A percentile compares a stretch with the other conserved stretches of the same genome.
Conservation (phyloP, 495 filamentous ascomycete species). For the Friedmanniomyces simplex region DNA sequence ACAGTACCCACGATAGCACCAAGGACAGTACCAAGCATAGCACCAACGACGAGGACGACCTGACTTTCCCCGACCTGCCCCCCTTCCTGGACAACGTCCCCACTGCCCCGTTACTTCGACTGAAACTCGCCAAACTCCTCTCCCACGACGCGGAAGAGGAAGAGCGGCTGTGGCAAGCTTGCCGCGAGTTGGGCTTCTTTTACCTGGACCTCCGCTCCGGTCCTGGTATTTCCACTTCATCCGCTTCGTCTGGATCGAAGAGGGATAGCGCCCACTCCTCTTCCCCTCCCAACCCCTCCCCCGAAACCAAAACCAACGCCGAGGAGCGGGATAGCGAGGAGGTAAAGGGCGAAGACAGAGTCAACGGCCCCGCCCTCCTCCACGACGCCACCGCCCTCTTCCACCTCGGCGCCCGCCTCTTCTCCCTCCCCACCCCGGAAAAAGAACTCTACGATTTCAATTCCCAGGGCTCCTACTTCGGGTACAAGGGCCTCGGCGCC, state of each 20-base stretch:
- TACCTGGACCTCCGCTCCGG: conserved; percentile 9
- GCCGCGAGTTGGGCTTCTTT: conserved; percentile 17
- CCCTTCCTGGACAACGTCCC: conserved; percentile 15
- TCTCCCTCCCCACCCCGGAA: conserved; percentile 32
- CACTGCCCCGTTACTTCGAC: conserved; percentile 14
- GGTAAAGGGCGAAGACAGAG: too few species aligned
- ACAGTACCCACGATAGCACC: too few species aligned
- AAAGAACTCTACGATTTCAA: conserved; percentile 17
- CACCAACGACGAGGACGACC: not conserved
- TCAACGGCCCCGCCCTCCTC: not conserved
- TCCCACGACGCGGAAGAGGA: conserved; percentile 2
- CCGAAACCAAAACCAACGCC: too few species aligned
- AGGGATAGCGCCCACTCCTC: not conserved
- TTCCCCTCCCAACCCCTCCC: too few species aligned
- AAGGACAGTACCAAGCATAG: too few species aligned
- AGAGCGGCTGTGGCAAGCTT: conserved; percentile 1
- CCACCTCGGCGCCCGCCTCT: conserved; percentile 34
- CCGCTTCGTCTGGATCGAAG: too few species aligned
- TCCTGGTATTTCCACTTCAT: too few species aligned
- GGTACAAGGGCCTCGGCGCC: conserved; percentile 13
- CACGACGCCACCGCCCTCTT: conserved; percentile 19
- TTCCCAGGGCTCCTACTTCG: conserved; percentile 16
- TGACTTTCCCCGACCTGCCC: conserved; percentile 2
- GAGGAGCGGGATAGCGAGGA: conserved; percentile 9
- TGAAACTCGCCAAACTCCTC: conserved; percentile 3